Evolutionary conservation across 495 filamentous ascomycete species (phyloP).

Genomic region (Penicillium odoratum): DNA sequence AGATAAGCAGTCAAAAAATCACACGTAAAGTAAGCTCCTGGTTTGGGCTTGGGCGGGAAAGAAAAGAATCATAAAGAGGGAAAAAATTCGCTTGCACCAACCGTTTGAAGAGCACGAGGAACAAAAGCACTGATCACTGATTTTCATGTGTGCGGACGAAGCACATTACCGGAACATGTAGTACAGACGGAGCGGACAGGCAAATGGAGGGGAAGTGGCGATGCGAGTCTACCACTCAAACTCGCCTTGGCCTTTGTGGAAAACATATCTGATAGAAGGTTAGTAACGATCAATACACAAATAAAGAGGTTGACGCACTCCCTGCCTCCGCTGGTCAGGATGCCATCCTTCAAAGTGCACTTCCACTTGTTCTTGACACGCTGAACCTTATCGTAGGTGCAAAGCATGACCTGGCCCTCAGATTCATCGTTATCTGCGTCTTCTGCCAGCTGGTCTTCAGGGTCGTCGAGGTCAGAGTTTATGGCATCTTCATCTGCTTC

Average conservation of each 20-base stretch:
- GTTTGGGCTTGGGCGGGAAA: background rate
- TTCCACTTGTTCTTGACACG: slow-evolving; percentile 99
- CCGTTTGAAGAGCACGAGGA: slow-evolving; percentile 17
- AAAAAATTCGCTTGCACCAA: slow-evolving; percentile 19
- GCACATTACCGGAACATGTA: slow-evolving; percentile 4
- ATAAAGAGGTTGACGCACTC: slow-evolving; percentile 57
- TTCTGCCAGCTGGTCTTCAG: slow-evolving; percentile 77
- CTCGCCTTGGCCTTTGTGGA: slow-evolving; percentile 94
- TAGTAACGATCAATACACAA: slow-evolving; percentile 4
- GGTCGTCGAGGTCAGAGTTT: slow-evolving; percentile 96
- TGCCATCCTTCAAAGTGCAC: slow-evolving; percentile 95
- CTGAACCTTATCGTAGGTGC: slow-evolving; percentile 99
- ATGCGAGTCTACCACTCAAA: slow-evolving; percentile 80
- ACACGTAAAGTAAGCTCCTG: background rate
- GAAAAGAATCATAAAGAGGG: slow-evolving; percentile 16
- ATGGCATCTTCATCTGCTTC: slow-evolving; percentile 90
- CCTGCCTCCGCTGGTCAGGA: slow-evolving; percentile 84
- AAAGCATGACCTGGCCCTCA: slow-evolving; percentile 85
- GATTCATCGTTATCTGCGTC: slow-evolving; percentile 81
- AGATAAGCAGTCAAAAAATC: slow-evolving; percentile 3
- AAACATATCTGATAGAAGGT: slow-evolving; percentile 67
- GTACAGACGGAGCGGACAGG: background rate
- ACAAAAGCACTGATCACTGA: slow-evolving; percentile 2
- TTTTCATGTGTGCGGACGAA: slow-evolving; percentile 20
- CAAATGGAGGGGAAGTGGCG: background rate